Evolutionary conservation across 805 yeast genomes (phyloP).

Genomic region (Candida coleopterorum): DNA sequence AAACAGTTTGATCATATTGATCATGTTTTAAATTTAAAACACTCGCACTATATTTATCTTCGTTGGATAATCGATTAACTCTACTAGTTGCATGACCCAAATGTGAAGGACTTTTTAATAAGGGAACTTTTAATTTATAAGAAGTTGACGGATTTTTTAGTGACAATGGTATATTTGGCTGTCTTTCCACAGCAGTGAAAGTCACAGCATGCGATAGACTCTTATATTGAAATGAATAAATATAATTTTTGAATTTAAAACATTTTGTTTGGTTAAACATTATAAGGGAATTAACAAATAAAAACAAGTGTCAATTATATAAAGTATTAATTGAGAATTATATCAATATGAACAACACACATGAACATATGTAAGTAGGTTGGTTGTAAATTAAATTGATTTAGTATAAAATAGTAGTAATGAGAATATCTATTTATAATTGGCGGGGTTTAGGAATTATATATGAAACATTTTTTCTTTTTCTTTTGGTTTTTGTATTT

Average conservation of each 20-base stretch:
- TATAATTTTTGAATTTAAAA: not conserved
- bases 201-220: constrained; percentile 14
- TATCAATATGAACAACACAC: too few species aligned
- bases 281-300: not conserved
- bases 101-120: constrained; percentile 62
- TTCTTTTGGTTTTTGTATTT: too few species aligned
- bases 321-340: too few species aligned
- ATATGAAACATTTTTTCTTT: too few species aligned
- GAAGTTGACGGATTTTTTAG: constrained; percentile 10
- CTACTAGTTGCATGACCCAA: constrained; percentile 79
- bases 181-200: constrained; percentile 24
- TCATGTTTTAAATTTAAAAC: constrained; percentile 38
- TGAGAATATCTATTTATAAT: too few species aligned
- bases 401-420: too few species aligned
- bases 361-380: too few species aligned
- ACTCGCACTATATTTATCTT: constrained; percentile 71
- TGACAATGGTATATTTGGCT: constrained; percentile 9
- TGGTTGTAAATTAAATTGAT: too few species aligned
- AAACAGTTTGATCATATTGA: constrained; percentile 23
- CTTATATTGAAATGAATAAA: not conserved
- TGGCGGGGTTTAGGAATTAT: too few species aligned
- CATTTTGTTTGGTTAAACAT: constrained; percentile 1
- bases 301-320: too few species aligned
- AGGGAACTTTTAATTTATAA: constrained; percentile 46
- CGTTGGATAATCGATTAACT: constrained; percentile 72